Evolutionary conservation across 176 grass and related monocot genomes (phyloP).

Genomic region (Alopecurus myosuroides): DNA sequence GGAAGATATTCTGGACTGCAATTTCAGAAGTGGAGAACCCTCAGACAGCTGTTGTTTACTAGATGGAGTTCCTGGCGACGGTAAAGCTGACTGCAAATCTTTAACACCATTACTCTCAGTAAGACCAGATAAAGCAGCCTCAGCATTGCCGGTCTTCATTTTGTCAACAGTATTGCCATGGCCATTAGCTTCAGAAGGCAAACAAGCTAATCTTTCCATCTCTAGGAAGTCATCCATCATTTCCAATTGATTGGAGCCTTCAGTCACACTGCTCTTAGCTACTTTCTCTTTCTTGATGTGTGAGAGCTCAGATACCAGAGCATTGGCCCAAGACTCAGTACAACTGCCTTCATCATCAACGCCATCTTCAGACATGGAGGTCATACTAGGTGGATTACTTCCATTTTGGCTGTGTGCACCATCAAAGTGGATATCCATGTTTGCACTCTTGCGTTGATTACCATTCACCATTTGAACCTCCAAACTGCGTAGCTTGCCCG

Average conservation of each 20-base stretch:
- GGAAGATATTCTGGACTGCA: conserved; percentile 77
- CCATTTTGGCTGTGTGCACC: conserved; percentile 66
- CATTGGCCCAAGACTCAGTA: conserved; percentile 79
- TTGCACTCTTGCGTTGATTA: conserved; percentile 61
- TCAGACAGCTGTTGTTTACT: conserved; percentile 35
- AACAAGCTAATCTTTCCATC: conserved; percentile 93
- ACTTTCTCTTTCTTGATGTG: conserved; percentile 85
- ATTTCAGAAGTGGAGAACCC: conserved; percentile 42
- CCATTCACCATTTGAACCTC: conserved; percentile 69
- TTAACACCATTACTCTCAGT: conserved; percentile 44
- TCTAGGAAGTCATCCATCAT: conserved; percentile 99
- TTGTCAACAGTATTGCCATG: conserved; percentile 45
- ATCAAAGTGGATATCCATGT: conserved; percentile 69
- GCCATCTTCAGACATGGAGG: conserved; percentile 99
- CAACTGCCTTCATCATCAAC: conserved; percentile 88
- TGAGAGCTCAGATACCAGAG: conserved; percentile 81
- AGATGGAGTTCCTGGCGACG: conserved; percentile 39
- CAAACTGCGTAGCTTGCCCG: conserved; percentile 73
- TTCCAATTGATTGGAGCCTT: conserved; percentile 66
- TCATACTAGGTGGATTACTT: conserved; percentile 90
- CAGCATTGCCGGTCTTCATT: conserved; percentile 55
- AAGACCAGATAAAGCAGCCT: conserved; percentile 35
- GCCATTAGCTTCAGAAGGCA: conserved; percentile 53
- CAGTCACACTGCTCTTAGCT: conserved; percentile 45
- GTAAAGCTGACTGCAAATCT: conserved; percentile 28